Evolutionary conservation across 805 yeast genomes (phyloP).

Genomic region (Zygoascus tannicola): DNA sequence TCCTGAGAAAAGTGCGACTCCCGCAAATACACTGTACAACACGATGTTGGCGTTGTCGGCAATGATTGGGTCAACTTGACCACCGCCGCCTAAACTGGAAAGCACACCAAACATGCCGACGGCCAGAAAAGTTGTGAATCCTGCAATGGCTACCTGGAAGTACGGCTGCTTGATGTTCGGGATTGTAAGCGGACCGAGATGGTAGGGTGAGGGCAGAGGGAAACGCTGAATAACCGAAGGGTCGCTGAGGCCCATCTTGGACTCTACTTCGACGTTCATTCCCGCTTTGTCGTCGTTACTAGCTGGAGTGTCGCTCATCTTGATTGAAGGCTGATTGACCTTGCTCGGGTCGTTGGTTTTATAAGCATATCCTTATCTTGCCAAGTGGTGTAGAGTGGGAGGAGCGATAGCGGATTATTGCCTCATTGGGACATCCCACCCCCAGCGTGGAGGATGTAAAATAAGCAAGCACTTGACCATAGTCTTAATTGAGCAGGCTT

Average conservation of each 20-base stretch:
- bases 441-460: too few species aligned
- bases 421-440: too few species aligned
- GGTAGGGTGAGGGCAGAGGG: conserved; percentile 5
- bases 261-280: too few species aligned
- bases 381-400: too few species aligned
- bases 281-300: too few species aligned
- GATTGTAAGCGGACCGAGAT: conserved; percentile 6
- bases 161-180: conserved; percentile 7
- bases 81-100: conserved; percentile 41
- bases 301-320: too few species aligned
- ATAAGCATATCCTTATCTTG: too few species aligned
- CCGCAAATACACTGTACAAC: conserved; percentile 27
- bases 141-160: conserved; percentile 14
- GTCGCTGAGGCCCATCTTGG: neutral
- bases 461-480: too few species aligned
- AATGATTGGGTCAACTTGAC: conserved; percentile 25
- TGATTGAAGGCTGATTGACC: too few species aligned
- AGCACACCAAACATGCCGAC: conserved; percentile 42
- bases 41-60: conserved; percentile 45
- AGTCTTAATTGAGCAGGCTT: too few species aligned
- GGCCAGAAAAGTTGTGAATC: conserved; percentile 14
- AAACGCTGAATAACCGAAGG: neutral
- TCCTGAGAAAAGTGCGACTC: neutral
- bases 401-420: too few species aligned
- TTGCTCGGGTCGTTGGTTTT: too few species aligned